These are phyloP conservation scores for Annulohypoxylon bovei DNA, from an alignment of 495 filamentous ascomycete genomes.

Conservation along the genomic window DNA sequence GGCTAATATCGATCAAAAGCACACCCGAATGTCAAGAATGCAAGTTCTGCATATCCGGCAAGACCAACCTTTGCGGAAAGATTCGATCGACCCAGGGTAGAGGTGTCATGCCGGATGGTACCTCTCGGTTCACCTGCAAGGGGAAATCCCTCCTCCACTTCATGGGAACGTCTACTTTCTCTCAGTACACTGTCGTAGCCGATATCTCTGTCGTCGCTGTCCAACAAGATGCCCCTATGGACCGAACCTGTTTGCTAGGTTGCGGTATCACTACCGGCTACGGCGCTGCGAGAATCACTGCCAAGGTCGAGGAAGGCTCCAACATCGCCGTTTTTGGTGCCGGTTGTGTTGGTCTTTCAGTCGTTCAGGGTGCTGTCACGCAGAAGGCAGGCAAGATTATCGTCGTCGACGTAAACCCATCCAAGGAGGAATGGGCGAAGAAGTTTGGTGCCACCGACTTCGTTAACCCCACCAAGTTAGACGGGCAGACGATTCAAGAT, in stretches of 20 bases:
- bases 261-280: constrained; percentile 99
- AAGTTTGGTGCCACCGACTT: constrained; percentile 98
- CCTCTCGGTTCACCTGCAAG: constrained; percentile 92
- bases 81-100: constrained; percentile 96
- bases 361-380: constrained; percentile 94
- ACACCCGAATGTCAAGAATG: constrained; percentile 96
- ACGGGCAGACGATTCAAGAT: constrained; percentile 83
- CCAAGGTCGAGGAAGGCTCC: constrained; percentile 86
- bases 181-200: constrained; percentile 97
- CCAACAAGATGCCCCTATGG: constrained; percentile 90
- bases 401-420: constrained; percentile 92
- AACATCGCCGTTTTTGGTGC: constrained; percentile 96
- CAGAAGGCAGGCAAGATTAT: constrained; percentile 90
- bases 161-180: constrained; percentile 99
- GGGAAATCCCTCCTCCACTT: constrained; percentile 96
- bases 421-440: constrained; percentile 88
- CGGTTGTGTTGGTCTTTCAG: constrained; percentile 92
- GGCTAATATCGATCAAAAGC: constrained; percentile 56
- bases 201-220: constrained; percentile 98
- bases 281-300: constrained; percentile 92
- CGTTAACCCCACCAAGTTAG: constrained; percentile 87
- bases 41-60: constrained; percentile 99
- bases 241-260: constrained; percentile 93
- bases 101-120: constrained; percentile 98
- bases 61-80: constrained; percentile 99